Conservation (phyloP, 345 rosid species). For the Eucalyptus tenuipes region DNA sequence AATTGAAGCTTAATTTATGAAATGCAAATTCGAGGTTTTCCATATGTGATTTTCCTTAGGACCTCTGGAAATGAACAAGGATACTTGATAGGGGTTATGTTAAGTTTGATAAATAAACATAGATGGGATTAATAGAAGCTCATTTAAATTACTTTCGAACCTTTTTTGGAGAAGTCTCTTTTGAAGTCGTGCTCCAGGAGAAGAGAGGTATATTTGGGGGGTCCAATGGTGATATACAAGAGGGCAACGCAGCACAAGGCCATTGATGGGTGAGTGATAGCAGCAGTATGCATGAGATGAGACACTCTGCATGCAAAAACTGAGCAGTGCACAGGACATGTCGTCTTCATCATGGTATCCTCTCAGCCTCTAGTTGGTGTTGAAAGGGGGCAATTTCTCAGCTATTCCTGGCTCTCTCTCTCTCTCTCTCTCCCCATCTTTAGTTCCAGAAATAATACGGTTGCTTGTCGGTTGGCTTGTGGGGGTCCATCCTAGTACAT, state of each 20-base stretch:
- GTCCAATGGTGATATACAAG: background rate
- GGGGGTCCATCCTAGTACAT: background rate
- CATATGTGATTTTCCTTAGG: background rate
- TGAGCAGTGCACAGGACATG: background rate
- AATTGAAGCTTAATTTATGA: background rate
- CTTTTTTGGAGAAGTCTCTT: background rate
- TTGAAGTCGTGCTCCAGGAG: background rate
- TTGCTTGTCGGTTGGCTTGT: background rate
- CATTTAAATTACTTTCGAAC: background rate
- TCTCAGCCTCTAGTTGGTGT: background rate
- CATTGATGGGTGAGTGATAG: background rate
- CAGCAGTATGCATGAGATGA: background rate
- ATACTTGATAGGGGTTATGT: background rate
- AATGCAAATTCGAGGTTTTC: background rate
- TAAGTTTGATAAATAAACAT: background rate
- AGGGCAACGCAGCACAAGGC: background rate
- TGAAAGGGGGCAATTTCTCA: background rate
- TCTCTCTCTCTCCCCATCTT: background rate
- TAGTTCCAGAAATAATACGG: background rate
- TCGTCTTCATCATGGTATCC: background rate
- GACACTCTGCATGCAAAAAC: background rate
- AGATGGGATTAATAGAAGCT: background rate
- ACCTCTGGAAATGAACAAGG: background rate
- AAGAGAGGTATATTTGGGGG: background rate
- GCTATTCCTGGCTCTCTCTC: background rate